These are phyloP conservation scores for Adansonia grandidieri DNA, from an alignment of 441 rosid genomes.

Conservation along the genomic window DNA sequence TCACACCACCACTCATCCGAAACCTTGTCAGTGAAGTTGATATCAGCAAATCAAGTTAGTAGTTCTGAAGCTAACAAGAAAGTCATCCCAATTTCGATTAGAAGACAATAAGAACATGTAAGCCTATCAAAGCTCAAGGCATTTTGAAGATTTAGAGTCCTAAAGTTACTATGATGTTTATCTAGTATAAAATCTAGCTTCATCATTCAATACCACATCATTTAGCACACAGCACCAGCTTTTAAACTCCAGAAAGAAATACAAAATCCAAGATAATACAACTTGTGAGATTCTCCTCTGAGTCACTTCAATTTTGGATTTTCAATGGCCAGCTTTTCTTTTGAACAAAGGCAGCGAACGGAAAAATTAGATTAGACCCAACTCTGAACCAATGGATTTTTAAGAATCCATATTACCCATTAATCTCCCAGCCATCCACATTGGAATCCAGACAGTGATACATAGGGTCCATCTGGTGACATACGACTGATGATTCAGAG, in stretches of 20 bases:
- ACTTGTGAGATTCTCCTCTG: not conserved
- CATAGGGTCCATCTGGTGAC: not conserved
- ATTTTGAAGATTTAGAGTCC: constrained; percentile 1
- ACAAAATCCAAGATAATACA: not conserved
- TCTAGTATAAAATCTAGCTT: not conserved
- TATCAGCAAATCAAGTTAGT: constrained; percentile 18
- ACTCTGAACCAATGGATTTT: not conserved
- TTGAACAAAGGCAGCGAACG: not conserved
- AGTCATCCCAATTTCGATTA: not conserved
- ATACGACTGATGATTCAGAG: not conserved
- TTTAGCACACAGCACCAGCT: not conserved
- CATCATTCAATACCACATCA: not conserved
- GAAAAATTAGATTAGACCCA: not conserved
- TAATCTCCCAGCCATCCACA: not conserved
- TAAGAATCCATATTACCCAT: not conserved
- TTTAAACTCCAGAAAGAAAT: not conserved
- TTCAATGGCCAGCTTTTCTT: not conserved
- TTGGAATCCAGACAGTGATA: not conserved
- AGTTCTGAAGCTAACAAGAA: not conserved
- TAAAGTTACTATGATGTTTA: constrained; percentile 5
- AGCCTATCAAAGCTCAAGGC: constrained; percentile 3
- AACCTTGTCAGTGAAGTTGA: constrained; percentile 47
- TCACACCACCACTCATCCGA: constrained; percentile 90
- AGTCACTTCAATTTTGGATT: not conserved
- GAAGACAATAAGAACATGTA: not conserved